Evolutionary conservation across 768 basidiomycete species (phyloP).

Genomic region (Panus rudis): DNA sequence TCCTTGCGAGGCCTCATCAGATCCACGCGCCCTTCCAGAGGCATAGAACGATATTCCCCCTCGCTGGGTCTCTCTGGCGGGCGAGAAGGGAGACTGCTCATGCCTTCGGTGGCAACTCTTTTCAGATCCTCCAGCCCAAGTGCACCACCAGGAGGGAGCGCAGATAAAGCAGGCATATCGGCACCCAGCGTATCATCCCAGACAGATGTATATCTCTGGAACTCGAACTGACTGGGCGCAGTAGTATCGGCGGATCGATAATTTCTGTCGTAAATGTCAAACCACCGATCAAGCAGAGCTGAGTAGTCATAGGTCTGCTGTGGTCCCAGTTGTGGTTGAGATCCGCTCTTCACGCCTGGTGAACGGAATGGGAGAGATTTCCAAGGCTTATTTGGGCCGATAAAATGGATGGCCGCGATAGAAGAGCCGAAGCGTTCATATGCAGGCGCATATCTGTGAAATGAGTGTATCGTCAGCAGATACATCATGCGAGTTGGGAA

Average conservation of each 20-base stretch:
- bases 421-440: slow-evolving; percentile 88
- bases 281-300: slow-evolving; percentile 88
- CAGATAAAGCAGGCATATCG: slow-evolving; percentile 11
- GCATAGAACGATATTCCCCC: slow-evolving; percentile 75
- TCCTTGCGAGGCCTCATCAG: slow-evolving; percentile 57
- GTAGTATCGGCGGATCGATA: slow-evolving; percentile 55
- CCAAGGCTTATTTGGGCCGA: slow-evolving; percentile 97
- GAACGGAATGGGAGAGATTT: slow-evolving; percentile 62
- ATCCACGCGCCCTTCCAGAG: slow-evolving; percentile 84
- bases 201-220: slow-evolving; percentile 60
- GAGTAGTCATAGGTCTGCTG: slow-evolving; percentile 66
- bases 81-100: slow-evolving; percentile 18
- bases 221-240: slow-evolving; percentile 46
- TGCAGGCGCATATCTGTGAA: slow-evolving; percentile 84
- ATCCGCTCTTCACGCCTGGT: slow-evolving; percentile 38
- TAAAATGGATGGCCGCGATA: slow-evolving; percentile 88
- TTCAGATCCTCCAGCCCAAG: slow-evolving; percentile 62
- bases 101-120: slow-evolving; percentile 53
- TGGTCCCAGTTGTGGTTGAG: slow-evolving; percentile 25
- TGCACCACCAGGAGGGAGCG: slow-evolving; percentile 24
- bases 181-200: slow-evolving; percentile 60
- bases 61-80: slow-evolving; percentile 29
- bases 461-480: slow-evolving; percentile 17
- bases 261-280: slow-evolving; percentile 80
- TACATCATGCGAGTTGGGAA: background rate